Base-by-base conservation (phyloP, 768 basidiomycete species). In the Lentinula detonsa region DNA sequence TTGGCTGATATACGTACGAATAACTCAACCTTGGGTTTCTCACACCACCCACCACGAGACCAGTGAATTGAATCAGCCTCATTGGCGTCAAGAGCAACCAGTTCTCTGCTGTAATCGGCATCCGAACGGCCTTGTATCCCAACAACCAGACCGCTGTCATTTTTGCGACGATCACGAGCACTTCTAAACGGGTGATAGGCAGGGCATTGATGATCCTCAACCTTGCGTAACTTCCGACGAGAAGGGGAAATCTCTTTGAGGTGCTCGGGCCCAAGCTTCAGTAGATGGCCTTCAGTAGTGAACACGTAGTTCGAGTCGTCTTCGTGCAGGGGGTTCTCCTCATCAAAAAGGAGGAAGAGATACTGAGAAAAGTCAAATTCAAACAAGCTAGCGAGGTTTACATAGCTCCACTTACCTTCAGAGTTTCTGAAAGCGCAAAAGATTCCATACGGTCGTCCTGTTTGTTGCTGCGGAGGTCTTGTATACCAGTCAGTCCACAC, bases 371-470 rank as follows among this genome's bases (percentile, higher is more conserved):
- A 58, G 31, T 59, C 13, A 16, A 55, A 6, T n/a, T 52, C 18
- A 34, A 34, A 23, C n/a, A 11, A n/a, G 5, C 62, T 23, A 6
- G 7, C 13, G 3, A 28, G 9, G 7, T 21, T 39, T 57, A 3
- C 11, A 39, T 34, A 15, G 2, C 21, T 28, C 31, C 15, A 43
- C 72, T 35, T 62, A 88, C 93, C 81, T 95, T 96, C 51, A 97
- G 75, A 0, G 94, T 94, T 74, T 96, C 95, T 3, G 92, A 94
- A 35, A 98, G 78, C n/a, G 85, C 85, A 71, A 98, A 99, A 4
- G 91, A 93, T 72, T 98, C 97, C 97, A 98, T 98, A 62, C 96
- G 84, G 68, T 98, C 93, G 64, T 95, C 93, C 16, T 83, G 84
- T 66, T 85, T 78, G 65, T 92, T 90, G 34, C 79, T 85, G 45